phyloP scores from a whole-genome alignment of 345 rosid species.

The Rhizophora mangle region DNA sequence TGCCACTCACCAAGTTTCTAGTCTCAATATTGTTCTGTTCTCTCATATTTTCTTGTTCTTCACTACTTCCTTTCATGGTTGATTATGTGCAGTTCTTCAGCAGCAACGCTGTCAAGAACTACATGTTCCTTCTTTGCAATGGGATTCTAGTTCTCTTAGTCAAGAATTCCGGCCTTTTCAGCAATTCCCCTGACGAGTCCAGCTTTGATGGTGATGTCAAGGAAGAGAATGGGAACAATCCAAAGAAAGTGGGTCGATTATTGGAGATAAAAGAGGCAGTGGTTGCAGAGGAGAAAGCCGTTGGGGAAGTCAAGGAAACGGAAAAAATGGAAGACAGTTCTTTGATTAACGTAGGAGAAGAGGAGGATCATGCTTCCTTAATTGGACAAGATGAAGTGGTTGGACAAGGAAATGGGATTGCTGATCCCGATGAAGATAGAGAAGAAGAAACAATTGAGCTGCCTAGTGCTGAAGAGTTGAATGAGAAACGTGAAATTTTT shows the following conservation, averaged over 20 bases:
- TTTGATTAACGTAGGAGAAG: not conserved
- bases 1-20: slow-evolving; percentile 27
- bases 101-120: slow-evolving; percentile 43
- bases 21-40: slow-evolving; percentile 39
- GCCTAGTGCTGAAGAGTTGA: slow-evolving; percentile 54
- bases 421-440: slow-evolving; percentile 7
- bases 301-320: slow-evolving; percentile 16
- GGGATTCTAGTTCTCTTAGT: slow-evolving; percentile 55
- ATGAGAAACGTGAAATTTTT: slow-evolving; percentile 70
- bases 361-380: slow-evolving; percentile 6
- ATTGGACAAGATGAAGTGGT: slow-evolving; percentile 19
- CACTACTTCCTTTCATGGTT: slow-evolving; percentile 19
- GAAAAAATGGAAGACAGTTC: slow-evolving; percentile 7
- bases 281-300: slow-evolving; percentile 16
- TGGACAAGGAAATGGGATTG: slow-evolving; percentile 19
- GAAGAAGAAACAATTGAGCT: slow-evolving; percentile 18
- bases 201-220: slow-evolving; percentile 2
- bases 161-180: slow-evolving; percentile 39
- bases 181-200: slow-evolving; percentile 17
- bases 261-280: slow-evolving; percentile 15
- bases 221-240: slow-evolving; percentile 2
- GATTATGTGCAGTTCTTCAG: slow-evolving; percentile 17
- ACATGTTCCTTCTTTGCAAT: slow-evolving; percentile 66
- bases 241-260: slow-evolving; percentile 10
- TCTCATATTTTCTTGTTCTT: slow-evolving; percentile 33